A percentile compares a stretch with the other conserved stretches of the same genome.
Evolutionary conservation across 768 basidiomycete genomes (phyloP).

Genomic region (Hemileccinum impolitum): DNA sequence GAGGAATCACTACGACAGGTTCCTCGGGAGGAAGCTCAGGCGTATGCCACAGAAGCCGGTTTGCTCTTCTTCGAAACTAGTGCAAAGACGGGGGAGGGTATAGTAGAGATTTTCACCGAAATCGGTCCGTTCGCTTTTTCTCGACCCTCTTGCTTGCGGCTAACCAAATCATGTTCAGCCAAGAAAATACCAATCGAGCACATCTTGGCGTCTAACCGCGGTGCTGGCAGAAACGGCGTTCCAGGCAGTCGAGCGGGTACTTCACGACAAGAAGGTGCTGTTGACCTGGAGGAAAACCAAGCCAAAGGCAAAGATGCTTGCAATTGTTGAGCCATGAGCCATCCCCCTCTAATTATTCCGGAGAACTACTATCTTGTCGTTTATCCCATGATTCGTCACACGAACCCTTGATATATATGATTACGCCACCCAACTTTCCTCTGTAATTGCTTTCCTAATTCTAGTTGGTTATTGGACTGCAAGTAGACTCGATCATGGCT

Average conservation of each 20-base stretch:
- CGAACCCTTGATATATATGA: constrained; percentile 24
- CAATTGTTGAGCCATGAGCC: constrained; percentile 62
- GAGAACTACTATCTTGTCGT: constrained; percentile 16
- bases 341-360: constrained; percentile 13
- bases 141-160: background rate
- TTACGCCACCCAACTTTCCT: constrained; percentile 15
- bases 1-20: constrained; percentile 87
- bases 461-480: constrained; percentile 14
- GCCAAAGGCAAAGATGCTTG: constrained; percentile 72
- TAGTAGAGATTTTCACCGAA: constrained; percentile 96
- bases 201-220: constrained; percentile 81
- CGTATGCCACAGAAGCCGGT: constrained; percentile 93
- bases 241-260: constrained; percentile 50
- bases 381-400: constrained; percentile 18
- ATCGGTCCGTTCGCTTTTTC: constrained; percentile 64
- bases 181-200: constrained; percentile 93
- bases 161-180: constrained; percentile 40
- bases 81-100: constrained; percentile 94
- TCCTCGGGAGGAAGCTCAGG: constrained; percentile 90
- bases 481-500: background rate
- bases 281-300: constrained; percentile 68
- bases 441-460: constrained; percentile 31
- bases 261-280: constrained; percentile 49
- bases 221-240: constrained; percentile 58
- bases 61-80: constrained; percentile 96